Evolutionary conservation across 768 basidiomycete species (phyloP).

Genomic region (Termitomyces bulborhizus): DNA sequence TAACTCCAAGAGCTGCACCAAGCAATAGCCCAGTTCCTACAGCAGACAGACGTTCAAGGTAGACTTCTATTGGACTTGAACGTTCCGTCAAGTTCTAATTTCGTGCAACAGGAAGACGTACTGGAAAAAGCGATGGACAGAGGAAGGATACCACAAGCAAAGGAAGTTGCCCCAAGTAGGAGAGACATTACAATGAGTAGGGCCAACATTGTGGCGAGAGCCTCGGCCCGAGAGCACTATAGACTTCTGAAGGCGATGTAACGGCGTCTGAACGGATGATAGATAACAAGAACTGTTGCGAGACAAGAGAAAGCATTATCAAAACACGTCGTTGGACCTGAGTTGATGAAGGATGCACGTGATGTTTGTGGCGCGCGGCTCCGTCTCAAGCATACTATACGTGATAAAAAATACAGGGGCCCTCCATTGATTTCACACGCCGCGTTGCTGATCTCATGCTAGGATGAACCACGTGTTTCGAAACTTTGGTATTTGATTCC

Average conservation of each 20-base stretch:
- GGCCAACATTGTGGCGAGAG: slow-evolving; percentile 23
- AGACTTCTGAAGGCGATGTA: not conserved
- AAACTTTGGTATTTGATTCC: not conserved
- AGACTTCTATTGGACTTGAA: slow-evolving; percentile 22
- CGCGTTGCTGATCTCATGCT: no score
- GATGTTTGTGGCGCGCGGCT: not conserved
- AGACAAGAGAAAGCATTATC: not conserved
- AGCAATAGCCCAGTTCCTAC: slow-evolving; percentile 81
- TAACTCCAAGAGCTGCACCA: slow-evolving; percentile 85
- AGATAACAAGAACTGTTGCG: no score
- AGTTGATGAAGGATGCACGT: not conserved
- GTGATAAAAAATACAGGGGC: no score
- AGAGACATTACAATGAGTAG: slow-evolving; percentile 51
- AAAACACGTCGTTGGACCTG: not conserved
- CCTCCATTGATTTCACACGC: not conserved
- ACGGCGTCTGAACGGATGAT: no score
- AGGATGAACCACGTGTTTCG: no score
- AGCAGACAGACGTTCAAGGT: slow-evolving; percentile 38
- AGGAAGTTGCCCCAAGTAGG: slow-evolving; percentile 56
- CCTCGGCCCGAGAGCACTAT: not conserved
- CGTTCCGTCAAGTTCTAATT: not conserved
- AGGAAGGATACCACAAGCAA: slow-evolving; percentile 69
- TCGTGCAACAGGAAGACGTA: slow-evolving; percentile 25
- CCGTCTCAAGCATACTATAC: no score
- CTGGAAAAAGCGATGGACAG: slow-evolving; percentile 69